These are phyloP conservation scores for Cokeromyces recurvatus DNA, from an alignment of 371 early-diverging fungal species.

Conservation along the genomic window DNA sequence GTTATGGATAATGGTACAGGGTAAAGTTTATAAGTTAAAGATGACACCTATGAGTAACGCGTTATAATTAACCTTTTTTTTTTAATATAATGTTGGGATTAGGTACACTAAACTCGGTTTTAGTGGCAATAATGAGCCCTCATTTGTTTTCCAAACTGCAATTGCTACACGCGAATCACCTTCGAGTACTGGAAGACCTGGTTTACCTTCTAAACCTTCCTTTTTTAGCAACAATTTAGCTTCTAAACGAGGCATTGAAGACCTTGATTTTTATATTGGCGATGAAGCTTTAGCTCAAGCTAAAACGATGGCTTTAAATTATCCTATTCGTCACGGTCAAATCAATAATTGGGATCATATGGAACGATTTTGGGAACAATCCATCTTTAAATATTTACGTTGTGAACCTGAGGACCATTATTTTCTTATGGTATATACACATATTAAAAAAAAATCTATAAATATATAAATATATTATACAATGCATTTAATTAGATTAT, in stretches of 20 bases:
- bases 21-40: conserved; percentile 45
- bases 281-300: conserved; percentile 91
- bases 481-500: neutral
- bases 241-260: conserved; percentile 95
- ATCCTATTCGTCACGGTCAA: conserved; percentile 88
- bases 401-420: conserved; percentile 98
- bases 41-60: too few species aligned
- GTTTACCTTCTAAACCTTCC: conserved; percentile 58
- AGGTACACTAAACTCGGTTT: conserved; percentile 98
- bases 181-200: conserved; percentile 45
- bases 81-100: too few species aligned
- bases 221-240: conserved; percentile 71
- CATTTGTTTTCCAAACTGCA: conserved; percentile 92
- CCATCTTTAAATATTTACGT: conserved; percentile 93
- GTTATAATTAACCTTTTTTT: too few species aligned
- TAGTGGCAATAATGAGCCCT: conserved; percentile 95
- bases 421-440: conserved; percentile 69
- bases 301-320: conserved; percentile 79
- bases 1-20: conserved; percentile 95
- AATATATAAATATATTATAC: neutral
- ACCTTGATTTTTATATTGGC: conserved; percentile 96
- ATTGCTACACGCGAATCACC: conserved; percentile 77
- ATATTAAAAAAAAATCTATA: neutral
- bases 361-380: conserved; percentile 95
- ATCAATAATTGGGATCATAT: conserved; percentile 93